Conservation (phyloP, 768 basidiomycete genomes). For the Mycena galopus region DNA sequence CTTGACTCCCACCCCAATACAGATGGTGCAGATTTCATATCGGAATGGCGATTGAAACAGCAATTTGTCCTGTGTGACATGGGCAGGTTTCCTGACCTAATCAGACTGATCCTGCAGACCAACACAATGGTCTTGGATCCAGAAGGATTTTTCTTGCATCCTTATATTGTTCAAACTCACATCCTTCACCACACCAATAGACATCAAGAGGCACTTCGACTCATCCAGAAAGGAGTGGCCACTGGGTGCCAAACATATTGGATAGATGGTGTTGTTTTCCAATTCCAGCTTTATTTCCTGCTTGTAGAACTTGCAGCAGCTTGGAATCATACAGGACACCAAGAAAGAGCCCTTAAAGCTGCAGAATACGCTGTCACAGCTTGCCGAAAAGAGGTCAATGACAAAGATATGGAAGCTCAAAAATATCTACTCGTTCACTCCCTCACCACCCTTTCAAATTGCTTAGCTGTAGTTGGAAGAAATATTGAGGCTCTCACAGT, state of each 20-base stretch:
- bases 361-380: neutral
- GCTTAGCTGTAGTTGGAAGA: constrained; percentile 4
- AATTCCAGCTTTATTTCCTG: neutral
- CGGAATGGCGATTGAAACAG: neutral
- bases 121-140: neutral
- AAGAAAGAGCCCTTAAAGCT: neutral
- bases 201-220: neutral
- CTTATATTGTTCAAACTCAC: neutral
- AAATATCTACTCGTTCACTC: neutral
- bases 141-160: neutral
- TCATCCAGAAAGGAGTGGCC: neutral
- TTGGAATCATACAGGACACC: neutral
- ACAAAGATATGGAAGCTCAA: neutral
- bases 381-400: neutral
- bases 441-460: constrained; percentile 9
- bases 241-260: too few species aligned
- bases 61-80: constrained; percentile 3
- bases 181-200: neutral
- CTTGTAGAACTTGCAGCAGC: neutral
- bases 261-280: too few species aligned
- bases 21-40: neutral
- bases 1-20: neutral
- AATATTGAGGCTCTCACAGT: neutral
- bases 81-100: neutral
- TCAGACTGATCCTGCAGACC: neutral